Evolutionary conservation across 352 stramenopile genomes (phyloP).

Genomic region (Thalassiosira hispida): DNA sequence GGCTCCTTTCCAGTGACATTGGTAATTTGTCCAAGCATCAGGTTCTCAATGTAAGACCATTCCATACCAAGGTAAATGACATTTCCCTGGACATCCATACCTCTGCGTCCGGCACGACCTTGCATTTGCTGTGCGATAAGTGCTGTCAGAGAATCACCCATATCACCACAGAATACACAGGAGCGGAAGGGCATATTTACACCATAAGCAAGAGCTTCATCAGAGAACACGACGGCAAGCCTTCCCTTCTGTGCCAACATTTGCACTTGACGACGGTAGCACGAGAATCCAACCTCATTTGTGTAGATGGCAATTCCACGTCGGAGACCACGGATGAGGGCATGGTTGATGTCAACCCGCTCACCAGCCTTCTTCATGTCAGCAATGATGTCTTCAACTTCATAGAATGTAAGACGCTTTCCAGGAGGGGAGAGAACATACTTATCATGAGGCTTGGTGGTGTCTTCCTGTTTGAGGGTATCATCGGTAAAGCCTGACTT

Average conservation of each 20-base stretch:
- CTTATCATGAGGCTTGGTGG: slow-evolving; percentile 96
- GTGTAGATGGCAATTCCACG: slow-evolving; percentile 99
- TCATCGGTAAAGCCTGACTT: slow-evolving; percentile 95
- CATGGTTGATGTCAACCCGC: slow-evolving; percentile 84
- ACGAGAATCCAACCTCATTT: slow-evolving; percentile 93
- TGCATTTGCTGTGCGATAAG: slow-evolving; percentile 99
- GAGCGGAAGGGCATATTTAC: slow-evolving; percentile 99
- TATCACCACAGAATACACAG: slow-evolving; percentile 98
- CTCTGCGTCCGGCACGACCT: slow-evolving; percentile 95
- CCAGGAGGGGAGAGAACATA: slow-evolving; percentile 94
- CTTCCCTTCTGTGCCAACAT: slow-evolving; percentile 95
- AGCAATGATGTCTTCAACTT: slow-evolving; percentile 87
- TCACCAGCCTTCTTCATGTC: slow-evolving; percentile 87
- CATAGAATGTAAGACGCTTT: slow-evolving; percentile 93
- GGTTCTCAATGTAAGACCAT: slow-evolving; percentile 94
- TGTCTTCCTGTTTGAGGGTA: slow-evolving; percentile 94
- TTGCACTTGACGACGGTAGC: slow-evolving; percentile 96
- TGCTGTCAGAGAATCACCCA: slow-evolving; percentile 92
- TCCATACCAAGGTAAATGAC: slow-evolving; percentile 95
- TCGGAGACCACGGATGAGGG: slow-evolving; percentile 89
- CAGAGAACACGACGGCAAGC: slow-evolving; percentile 97
- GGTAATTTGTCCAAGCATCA: slow-evolving; percentile 95
- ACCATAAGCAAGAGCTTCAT: slow-evolving; percentile 97
- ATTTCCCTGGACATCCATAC: slow-evolving; percentile 97
- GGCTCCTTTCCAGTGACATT: slow-evolving; percentile 91